phyloP scores from a whole-genome alignment of 768 basidiomycete species.

The Imleria badia region DNA sequence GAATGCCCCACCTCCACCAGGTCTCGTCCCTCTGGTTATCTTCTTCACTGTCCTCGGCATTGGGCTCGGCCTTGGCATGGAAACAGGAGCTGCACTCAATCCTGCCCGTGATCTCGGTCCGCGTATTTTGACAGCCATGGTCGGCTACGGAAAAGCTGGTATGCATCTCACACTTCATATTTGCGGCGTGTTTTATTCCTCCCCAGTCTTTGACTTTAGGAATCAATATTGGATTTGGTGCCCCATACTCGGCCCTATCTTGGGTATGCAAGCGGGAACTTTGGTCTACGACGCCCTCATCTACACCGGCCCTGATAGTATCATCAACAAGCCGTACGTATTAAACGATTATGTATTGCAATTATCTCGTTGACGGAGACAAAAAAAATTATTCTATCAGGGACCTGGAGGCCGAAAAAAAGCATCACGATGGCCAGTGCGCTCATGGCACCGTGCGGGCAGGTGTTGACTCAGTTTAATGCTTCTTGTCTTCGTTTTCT shows the following conservation, averaged over 20 bases:
- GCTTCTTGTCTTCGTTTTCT: background rate
- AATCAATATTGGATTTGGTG: conserved; percentile 79
- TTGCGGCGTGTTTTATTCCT: background rate
- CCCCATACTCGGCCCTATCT: conserved; percentile 56
- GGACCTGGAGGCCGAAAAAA: conserved; percentile 9
- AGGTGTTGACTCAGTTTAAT: conserved; percentile 10
- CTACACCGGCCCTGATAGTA: conserved; percentile 54
- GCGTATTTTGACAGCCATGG: conserved; percentile 66
- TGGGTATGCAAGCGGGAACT: conserved; percentile 55
- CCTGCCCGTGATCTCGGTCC: conserved; percentile 76
- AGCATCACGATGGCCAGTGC: conserved; percentile 15
- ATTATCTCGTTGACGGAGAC: background rate
- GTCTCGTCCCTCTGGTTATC: conserved; percentile 53
- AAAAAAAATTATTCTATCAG: conserved; percentile 7
- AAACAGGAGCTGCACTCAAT: conserved; percentile 67
- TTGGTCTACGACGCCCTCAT: conserved; percentile 59
- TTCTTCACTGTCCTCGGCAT: conserved; percentile 62
- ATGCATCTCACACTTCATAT: conserved; percentile 33
- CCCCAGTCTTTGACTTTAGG: conserved; percentile 27
- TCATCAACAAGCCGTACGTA: conserved; percentile 52
- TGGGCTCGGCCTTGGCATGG: conserved; percentile 55
- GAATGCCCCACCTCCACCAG: conserved; percentile 47
- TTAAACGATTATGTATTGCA: background rate
- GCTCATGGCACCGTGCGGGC: background rate
- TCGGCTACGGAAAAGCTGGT: conserved; percentile 56